Evolutionary conservation across 257 asterid genomes (phyloP), one percentile per base, ranked within the genome.

Genomic region (Plectranthus barbatus): DNA sequence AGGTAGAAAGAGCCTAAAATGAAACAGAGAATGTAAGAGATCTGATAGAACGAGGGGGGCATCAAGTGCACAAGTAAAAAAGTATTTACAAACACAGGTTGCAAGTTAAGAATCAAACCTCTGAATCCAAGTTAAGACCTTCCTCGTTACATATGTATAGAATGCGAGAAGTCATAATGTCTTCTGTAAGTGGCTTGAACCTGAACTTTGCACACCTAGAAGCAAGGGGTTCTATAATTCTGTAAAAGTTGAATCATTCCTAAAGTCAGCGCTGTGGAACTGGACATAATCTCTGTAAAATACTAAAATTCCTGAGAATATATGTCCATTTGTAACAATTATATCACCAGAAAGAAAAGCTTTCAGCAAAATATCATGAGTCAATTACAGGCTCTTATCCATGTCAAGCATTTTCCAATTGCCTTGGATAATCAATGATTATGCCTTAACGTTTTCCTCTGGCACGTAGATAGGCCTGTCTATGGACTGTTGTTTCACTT

Each of bases 171-270:
- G 77, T 80, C 99, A 86, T 89, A 67, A 89, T 79, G 15, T 89
- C 95, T 78, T 89, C 95, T 6, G 96, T 83, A 36, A 92, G 97
- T 55, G 99, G 94, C 83, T 89, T 92, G 85, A 92, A 92, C 74
- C 99, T 83, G 78, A 89, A 92, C 71, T 92, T 92, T 0, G 99
- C 97, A 76, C 97, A 92, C 82, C 99, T 83, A 64, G 99, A 92
- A 60, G 97, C 96, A 60, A 89, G 99, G 48, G 99, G 97, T 78
- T 92, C 99, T 53, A 92, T 89, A 58, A 92, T 89, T 80, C 97
- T 92, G 80, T 42, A 68, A 17, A 66, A 53, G 49, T 33, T 14
- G 39, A 66, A 36, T 53, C 26, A 39, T 59, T 45, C 51, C 52
- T 48, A 50, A 57, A 14, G 71, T 70, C 73, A 72, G 70, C 36